phyloP scores from a whole-genome alignment of 345 rosid species.

The Erysimum cheiranthoides region DNA sequence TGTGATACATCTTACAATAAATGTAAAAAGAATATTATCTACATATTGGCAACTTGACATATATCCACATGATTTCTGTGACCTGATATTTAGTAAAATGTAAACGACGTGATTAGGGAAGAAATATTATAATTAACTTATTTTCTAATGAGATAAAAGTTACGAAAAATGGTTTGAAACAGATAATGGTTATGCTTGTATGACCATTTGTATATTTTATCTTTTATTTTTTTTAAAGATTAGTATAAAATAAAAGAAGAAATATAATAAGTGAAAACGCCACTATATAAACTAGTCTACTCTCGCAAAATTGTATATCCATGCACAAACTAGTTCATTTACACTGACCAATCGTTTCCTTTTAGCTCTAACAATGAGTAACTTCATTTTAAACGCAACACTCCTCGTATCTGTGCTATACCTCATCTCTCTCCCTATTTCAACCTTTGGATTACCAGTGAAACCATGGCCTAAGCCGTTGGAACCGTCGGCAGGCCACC shows the following conservation, averaged over 20 bases:
- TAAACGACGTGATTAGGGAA: constrained; percentile 18
- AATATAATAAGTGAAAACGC: neutral
- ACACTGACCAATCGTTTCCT: neutral
- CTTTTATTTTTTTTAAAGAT: neutral
- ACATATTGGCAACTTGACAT: neutral
- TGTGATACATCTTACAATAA: neutral
- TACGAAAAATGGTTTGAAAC: neutral
- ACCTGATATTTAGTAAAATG: constrained; percentile 30
- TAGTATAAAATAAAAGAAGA: neutral
- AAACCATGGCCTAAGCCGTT: constrained; percentile 16
- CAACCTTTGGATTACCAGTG: neutral
- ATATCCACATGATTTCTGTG: constrained; percentile 8
- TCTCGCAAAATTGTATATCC: constrained; percentile 15
- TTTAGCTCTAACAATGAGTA: constrained; percentile 4
- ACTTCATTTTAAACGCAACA: constrained; percentile 8
- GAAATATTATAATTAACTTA: neutral
- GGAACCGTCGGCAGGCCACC: neutral
- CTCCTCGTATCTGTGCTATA: constrained; percentile 1
- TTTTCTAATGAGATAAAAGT: neutral
- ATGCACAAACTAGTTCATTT: neutral
- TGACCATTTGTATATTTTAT: neutral
- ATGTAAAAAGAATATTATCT: neutral
- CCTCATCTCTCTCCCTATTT: neutral
- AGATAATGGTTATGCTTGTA: neutral
- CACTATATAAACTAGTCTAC: constrained; percentile 16